These are phyloP conservation scores for Thamnidium elegans DNA, from an alignment of 192 early-diverging fungal genomes.

Conservation along the genomic window DNA sequence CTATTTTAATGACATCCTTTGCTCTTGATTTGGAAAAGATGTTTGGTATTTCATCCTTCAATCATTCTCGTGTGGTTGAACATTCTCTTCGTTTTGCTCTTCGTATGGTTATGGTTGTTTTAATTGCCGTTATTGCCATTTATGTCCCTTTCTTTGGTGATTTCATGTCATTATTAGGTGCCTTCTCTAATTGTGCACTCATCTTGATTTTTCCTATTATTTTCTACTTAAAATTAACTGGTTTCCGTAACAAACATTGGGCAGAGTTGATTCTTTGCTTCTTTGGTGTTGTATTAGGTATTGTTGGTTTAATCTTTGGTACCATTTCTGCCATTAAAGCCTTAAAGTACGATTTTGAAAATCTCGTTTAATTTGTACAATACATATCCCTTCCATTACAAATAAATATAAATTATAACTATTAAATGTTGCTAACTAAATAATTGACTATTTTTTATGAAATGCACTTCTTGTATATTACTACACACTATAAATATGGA, in stretches of 20 bases:
- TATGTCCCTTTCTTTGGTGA: slow-evolving; percentile 77
- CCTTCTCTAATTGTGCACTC: slow-evolving; percentile 64
- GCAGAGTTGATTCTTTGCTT: slow-evolving; percentile 18
- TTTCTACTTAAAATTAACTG: slow-evolving; percentile 69
- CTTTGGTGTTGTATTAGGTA: slow-evolving; percentile 25
- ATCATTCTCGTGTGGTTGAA: slow-evolving; percentile 42
- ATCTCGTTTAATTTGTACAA: background rate
- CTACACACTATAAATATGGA: too few relatives aligned
- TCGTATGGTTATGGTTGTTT: slow-evolving; percentile 51
- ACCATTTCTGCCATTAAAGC: slow-evolving; percentile 21
- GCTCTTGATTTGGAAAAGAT: slow-evolving; percentile 62
- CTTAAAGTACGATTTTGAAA: slow-evolving; percentile 15
- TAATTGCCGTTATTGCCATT: slow-evolving; percentile 56
- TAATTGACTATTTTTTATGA: too few relatives aligned
- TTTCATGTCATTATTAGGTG: slow-evolving; percentile 72
- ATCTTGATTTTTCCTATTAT: slow-evolving; percentile 73
- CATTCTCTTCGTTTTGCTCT: slow-evolving; percentile 49
- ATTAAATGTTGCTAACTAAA: too few relatives aligned
- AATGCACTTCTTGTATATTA: too few relatives aligned
- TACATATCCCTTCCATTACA: too few relatives aligned
- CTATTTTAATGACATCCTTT: slow-evolving; percentile 71
- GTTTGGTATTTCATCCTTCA: slow-evolving; percentile 44
- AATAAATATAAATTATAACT: background rate
- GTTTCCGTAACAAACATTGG: slow-evolving; percentile 40
- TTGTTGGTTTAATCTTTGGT: slow-evolving; percentile 36